Base-by-base conservation (phyloP, 805 yeast genomes). In the Starmerella floris region DNA sequence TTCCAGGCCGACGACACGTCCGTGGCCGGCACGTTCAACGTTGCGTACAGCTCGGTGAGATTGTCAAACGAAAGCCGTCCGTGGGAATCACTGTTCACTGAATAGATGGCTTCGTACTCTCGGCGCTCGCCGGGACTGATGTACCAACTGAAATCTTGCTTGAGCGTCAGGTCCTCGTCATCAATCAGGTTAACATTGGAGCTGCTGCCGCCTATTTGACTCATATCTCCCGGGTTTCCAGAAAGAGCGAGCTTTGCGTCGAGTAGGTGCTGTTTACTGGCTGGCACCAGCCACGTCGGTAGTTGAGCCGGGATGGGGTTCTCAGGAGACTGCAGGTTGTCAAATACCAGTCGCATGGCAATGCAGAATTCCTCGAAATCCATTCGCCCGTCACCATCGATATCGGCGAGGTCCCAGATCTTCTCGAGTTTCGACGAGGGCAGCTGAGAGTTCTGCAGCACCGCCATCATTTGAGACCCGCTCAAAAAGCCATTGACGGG, bases 331-430 rank as follows among this genome's bases (percentile, higher is more conserved):
- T 91, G 87, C 42, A 91, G 88, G 58, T 80, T 61, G 59, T 91
- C 98, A 58, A 85, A 91, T 35, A 88, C 83, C 43, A 91, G 70
- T 52, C 97, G 72, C 99, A 91, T 91, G 40, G 96, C 88, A 50
- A 91, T 83, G 58, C 96, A 91, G 62, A 91, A 91, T 64, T 91
- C 99, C 63, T 91, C 99, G 60, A 91, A 91, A 62, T 91, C 99
- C 54, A 91, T 69, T 51, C 69, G 67, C 10, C 95, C 95, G 61
- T 91, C 98, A 35, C 76, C 75, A 62, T 91, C 98, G 43, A 88
- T 83, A 60, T 91, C 99, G 35, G 59, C 48, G 38, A 91, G 63
- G 54, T 83, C 83, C 98, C 98, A 91, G 35, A 91, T 76, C 58
- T 74, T 72, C 34, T 83, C 77, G 51, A 91, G 68, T 56, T 84